Conservation (phyloP, 352 stramenopile species). For the Globisporangium cystogenes region DNA sequence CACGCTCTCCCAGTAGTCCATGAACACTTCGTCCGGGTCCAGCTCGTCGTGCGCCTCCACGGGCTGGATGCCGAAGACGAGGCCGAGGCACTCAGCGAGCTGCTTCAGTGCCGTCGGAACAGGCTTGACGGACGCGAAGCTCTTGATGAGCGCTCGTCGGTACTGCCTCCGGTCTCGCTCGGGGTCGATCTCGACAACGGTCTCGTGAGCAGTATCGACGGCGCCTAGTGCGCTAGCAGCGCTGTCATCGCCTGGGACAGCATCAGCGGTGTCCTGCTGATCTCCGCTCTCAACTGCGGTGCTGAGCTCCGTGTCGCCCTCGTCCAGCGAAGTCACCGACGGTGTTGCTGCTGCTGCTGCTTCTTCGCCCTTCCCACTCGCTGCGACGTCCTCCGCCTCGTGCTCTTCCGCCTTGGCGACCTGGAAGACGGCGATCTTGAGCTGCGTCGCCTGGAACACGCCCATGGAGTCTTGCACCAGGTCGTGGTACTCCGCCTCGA, state of each 20-base stretch:
- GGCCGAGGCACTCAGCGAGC: slow-evolving; percentile 57
- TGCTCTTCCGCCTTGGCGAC: slow-evolving; percentile 20
- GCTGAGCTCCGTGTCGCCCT: not conserved
- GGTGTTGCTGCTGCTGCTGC: not conserved
- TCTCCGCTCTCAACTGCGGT: not conserved
- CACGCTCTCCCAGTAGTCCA: slow-evolving; percentile 66
- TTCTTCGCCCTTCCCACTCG: too few species aligned
- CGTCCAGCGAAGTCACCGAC: not conserved
- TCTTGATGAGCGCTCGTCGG: slow-evolving; percentile 21
- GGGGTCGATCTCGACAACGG: not conserved
- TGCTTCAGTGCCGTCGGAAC: slow-evolving; percentile 52
- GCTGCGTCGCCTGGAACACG: slow-evolving; percentile 22
- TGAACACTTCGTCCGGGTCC: slow-evolving; percentile 65
- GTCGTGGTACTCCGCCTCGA: slow-evolving; percentile 50
- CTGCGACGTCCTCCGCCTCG: not conserved
- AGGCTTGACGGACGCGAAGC: slow-evolving; percentile 29
- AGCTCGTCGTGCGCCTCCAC: slow-evolving; percentile 54
- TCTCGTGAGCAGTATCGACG: not conserved
- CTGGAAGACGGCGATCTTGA: slow-evolving; percentile 21
- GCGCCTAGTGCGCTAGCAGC: not conserved
- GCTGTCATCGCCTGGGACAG: not conserved
- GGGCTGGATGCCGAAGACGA: slow-evolving; percentile 60
- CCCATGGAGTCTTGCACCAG: slow-evolving; percentile 30
- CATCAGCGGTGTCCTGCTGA: not conserved
- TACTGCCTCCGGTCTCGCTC: slow-evolving; percentile 9